Base-by-base conservation (phyloP, 2,329 filamentous ascomycete species). In the Epichloe sibirici region DNA sequence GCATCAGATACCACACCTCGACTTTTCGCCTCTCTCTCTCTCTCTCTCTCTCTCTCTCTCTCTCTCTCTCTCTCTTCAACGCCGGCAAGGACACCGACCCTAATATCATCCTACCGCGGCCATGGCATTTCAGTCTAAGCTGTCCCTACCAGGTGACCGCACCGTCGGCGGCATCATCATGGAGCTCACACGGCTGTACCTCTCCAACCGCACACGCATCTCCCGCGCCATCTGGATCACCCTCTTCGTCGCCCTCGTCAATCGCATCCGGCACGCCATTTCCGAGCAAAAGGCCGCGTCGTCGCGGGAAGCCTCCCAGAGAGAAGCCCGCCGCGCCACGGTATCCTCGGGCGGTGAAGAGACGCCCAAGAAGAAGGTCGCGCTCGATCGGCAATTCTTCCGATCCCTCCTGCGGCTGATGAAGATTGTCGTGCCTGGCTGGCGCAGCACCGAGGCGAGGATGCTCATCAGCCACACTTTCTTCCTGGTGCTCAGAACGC, bases 271-370 rank as follows among this genome's bases (percentile, higher is more conserved):
- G 61, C 84, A 89, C 78, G 90, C 91, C 61, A 85, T 97, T 64
- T 84, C 86, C 54, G 90, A 96, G 67, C 93, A 97, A 68, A 95
- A 95, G 68, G 87, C 88, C 15, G 88, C 89, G 2, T 85, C 86
- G 1, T 74, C 74, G 50, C 81, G 85, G 56, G 83, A 87, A 55
- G 79, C 81, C 5, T 79, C 82, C 58, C 70, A 75, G 60, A 72
- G 76, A 57, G 66, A 67, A 35, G 66, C 70, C 35, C 69, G 68
- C 62, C 63, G 66, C 68, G 82, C 64, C 63, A 78, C 69, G 62
- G 81, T 67, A 59, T 77, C 65, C 63, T 72, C 63, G 45, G 58
- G 56, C 37, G 56, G 55, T 37, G 61, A 64, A 47, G 63, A 61
- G 55, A 71, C 67, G 52, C 74, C 72, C 57, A 79, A 79, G 63